These are phyloP conservation scores for Tremella yokohamensis DNA, from an alignment of 768 basidiomycete species.

Conservation along the genomic window DNA sequence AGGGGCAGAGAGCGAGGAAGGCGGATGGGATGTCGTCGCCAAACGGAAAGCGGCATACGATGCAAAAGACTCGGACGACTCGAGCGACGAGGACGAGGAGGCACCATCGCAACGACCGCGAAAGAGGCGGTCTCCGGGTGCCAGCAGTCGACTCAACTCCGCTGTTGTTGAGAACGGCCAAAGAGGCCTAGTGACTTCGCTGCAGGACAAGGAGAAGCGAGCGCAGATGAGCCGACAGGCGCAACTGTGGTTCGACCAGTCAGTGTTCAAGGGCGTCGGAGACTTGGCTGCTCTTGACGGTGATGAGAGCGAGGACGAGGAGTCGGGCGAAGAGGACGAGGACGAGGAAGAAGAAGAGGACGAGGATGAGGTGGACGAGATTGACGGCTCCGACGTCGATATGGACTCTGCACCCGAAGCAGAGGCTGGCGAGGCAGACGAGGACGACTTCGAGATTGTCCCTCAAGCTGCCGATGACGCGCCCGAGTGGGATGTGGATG, in stretches of 20 bases:
- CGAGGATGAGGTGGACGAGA: slow-evolving; percentile 33
- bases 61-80: slow-evolving; percentile 49
- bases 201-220: slow-evolving; percentile 51
- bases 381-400: slow-evolving; percentile 50
- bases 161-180: not conserved
- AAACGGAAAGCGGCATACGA: slow-evolving; percentile 43
- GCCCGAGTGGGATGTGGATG: slow-evolving; percentile 73
- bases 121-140: slow-evolving; percentile 22
- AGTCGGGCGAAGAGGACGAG: slow-evolving; percentile 48
- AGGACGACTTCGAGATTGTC: slow-evolving; percentile 71
- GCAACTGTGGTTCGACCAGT: slow-evolving; percentile 93
- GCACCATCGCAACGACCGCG: slow-evolving; percentile 30
- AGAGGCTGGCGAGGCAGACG: slow-evolving; percentile 49
- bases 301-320: slow-evolving; percentile 53
- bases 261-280: slow-evolving; percentile 69
- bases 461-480: slow-evolving; percentile 62
- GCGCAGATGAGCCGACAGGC: slow-evolving; percentile 56
- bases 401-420: slow-evolving; percentile 16
- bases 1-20: slow-evolving; percentile 59
- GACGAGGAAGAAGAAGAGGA: slow-evolving; percentile 42
- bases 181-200: slow-evolving; percentile 55
- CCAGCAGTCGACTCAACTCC: slow-evolving; percentile 10
- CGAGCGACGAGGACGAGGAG: slow-evolving; percentile 56
- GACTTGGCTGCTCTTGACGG: slow-evolving; percentile 54
- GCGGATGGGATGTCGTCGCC: slow-evolving; percentile 52